These are phyloP conservation scores for Xylariaceae sp. DNA, from an alignment of 2,329 filamentous ascomycete genomes.

Conservation along the genomic window DNA sequence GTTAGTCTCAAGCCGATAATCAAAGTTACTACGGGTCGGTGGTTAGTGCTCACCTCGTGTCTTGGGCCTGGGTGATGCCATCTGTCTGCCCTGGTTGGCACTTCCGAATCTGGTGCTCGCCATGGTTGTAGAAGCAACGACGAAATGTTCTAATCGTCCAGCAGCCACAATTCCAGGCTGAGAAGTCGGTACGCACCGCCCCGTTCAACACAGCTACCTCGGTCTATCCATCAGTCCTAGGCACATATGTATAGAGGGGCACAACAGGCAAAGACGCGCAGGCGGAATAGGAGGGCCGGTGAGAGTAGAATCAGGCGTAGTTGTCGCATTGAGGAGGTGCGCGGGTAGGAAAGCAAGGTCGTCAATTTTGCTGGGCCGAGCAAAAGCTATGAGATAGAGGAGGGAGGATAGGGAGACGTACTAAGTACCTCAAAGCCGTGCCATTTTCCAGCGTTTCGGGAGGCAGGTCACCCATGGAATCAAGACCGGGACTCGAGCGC, in stretches of 20 bases:
- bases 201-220: slow-evolving; percentile 35
- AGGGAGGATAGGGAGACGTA: slow-evolving; percentile 26
- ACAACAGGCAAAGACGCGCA: slow-evolving; percentile 14
- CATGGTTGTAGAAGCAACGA: slow-evolving; percentile 33
- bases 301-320: too few species aligned
- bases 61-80: slow-evolving; percentile 47
- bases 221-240: slow-evolving; percentile 6
- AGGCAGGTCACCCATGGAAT: slow-evolving; percentile 40
- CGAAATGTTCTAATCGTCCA: slow-evolving; percentile 28
- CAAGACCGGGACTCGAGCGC: slow-evolving; percentile 7
- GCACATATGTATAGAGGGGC: slow-evolving; percentile 12
- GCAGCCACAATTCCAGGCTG: slow-evolving; percentile 28
- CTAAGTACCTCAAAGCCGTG: slow-evolving; percentile 41
- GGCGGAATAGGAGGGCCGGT: slow-evolving; percentile 14
- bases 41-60: slow-evolving; percentile 42
- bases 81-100: slow-evolving; percentile 43
- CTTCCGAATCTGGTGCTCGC: slow-evolving; percentile 43
- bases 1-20: slow-evolving; percentile 23
- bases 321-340: slow-evolving; percentile 23
- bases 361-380: slow-evolving; percentile 6
- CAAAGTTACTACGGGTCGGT: not conserved
- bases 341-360: not conserved
- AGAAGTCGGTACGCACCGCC: slow-evolving; percentile 32
- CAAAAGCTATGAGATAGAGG: slow-evolving; percentile 4
- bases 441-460: slow-evolving; percentile 39